Percentiles rank a stretch among this genome's conserved stretches.
These are phyloP conservation scores for Annulohypoxylon stygium DNA, from an alignment of 495 filamentous ascomycete species.

Conservation along the genomic window DNA sequence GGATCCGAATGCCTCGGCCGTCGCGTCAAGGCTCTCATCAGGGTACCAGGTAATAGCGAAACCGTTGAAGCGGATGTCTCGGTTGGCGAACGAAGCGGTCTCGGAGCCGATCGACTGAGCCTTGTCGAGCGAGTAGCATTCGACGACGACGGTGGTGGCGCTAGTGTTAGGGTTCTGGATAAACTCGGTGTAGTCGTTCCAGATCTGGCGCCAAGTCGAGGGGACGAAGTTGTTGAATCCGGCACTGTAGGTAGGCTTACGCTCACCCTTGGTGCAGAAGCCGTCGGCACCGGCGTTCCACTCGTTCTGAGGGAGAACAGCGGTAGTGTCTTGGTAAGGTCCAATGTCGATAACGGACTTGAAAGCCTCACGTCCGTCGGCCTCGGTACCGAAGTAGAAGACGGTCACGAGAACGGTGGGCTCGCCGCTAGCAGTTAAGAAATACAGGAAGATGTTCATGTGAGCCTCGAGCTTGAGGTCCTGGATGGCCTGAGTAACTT, in stretches of 20 bases:
- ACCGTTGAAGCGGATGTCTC: constrained; percentile 47
- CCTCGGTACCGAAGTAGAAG: constrained; percentile 46
- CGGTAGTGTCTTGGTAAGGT: constrained; percentile 45
- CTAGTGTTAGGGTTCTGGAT: constrained; percentile 51
- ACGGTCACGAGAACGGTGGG: constrained; percentile 42
- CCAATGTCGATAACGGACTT: constrained; percentile 47
- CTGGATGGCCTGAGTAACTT: constrained; percentile 44
- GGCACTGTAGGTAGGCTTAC: constrained; percentile 51
- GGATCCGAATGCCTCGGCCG: constrained; percentile 46
- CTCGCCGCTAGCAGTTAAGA: constrained; percentile 29
- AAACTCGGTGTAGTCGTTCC: constrained; percentile 43
- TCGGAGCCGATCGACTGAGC: constrained; percentile 45
- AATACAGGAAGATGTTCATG: constrained; percentile 44
- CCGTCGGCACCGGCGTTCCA: constrained; percentile 48
- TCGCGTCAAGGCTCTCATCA: constrained; percentile 41
- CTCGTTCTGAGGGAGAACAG: constrained; percentile 43
- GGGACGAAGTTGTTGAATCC: constrained; percentile 45
- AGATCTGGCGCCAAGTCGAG: constrained; percentile 42
- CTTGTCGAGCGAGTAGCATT: constrained; percentile 57
- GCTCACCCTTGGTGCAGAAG: constrained; percentile 50
- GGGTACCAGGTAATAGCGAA: constrained; percentile 52
- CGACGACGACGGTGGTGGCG: constrained; percentile 52
- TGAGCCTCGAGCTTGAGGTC: constrained; percentile 50
- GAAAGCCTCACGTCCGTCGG: constrained; percentile 42
- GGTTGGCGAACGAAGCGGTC: constrained; percentile 55